These are phyloP conservation scores for Vitis hybrid DNA, from an alignment of 177 flowering plant species.

Conservation along the genomic window DNA sequence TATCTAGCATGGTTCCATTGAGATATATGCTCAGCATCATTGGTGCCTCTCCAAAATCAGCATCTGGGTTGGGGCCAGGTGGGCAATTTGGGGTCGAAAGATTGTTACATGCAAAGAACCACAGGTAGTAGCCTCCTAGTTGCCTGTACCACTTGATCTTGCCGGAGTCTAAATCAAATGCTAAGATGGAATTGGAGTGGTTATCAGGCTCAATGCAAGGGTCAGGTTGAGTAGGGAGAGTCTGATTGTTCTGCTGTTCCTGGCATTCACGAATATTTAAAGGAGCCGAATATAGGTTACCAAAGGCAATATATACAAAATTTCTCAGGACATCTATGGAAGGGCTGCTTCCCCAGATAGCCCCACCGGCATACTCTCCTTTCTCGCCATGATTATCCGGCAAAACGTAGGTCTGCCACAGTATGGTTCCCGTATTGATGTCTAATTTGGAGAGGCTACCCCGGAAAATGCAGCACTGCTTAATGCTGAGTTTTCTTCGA, in stretches of 20 bases:
- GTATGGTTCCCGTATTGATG: slow-evolving; percentile 27
- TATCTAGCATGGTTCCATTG: slow-evolving; percentile 29
- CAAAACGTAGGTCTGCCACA: slow-evolving; percentile 54
- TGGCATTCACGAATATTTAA: slow-evolving; percentile 25
- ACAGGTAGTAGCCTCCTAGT: slow-evolving; percentile 52
- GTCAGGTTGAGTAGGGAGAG: slow-evolving; percentile 8
- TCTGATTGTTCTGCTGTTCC: slow-evolving; percentile 17
- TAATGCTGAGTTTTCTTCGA: slow-evolving; percentile 31
- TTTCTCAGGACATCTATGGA: slow-evolving; percentile 32
- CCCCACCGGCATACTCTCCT: slow-evolving; percentile 52
- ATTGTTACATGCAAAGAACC: slow-evolving; percentile 27
- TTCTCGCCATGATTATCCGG: slow-evolving; percentile 41
- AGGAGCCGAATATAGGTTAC: slow-evolving; percentile 51
- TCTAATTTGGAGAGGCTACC: slow-evolving; percentile 55
- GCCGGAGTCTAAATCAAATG: slow-evolving; percentile 39
- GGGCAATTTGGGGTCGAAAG: slow-evolving; percentile 35
- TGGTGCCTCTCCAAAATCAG: slow-evolving; percentile 30
- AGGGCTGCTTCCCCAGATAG: slow-evolving; percentile 67
- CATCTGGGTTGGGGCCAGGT: slow-evolving; percentile 19
- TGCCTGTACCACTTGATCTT: slow-evolving; percentile 39
- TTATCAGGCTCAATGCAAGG: slow-evolving; percentile 27
- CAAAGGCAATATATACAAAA: slow-evolving; percentile 42
- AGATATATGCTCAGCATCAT: slow-evolving; percentile 28
- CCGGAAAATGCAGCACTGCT: slow-evolving; percentile 53
- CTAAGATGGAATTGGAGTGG: slow-evolving; percentile 38